Evolutionary conservation across 352 stramenopile species (phyloP).

Genomic region (Globisporangium alternatum): DNA sequence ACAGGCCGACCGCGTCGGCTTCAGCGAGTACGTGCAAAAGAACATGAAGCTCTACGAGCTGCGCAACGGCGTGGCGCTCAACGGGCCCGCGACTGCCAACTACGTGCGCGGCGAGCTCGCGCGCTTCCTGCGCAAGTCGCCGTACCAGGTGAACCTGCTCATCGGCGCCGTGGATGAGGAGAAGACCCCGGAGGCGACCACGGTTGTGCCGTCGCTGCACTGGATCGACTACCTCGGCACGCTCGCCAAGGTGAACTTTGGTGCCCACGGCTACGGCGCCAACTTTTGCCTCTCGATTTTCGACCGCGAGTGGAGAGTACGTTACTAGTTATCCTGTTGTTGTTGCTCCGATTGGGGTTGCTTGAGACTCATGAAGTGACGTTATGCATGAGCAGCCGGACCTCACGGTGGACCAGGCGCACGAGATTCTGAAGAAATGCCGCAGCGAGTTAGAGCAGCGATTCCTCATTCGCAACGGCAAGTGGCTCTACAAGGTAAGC

Average conservation of each 20-base stretch:
- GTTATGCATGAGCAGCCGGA: constrained; percentile 40
- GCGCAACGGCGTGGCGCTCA: constrained; percentile 83
- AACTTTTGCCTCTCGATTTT: constrained; percentile 88
- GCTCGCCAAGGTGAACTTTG: constrained; percentile 87
- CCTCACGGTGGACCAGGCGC: constrained; percentile 73
- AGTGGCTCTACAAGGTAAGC: constrained; percentile 79
- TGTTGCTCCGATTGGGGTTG: not conserved
- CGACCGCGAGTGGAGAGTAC: constrained; percentile 81
- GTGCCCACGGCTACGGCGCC: constrained; percentile 78
- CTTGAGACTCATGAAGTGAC: not conserved
- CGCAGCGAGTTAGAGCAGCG: constrained; percentile 75
- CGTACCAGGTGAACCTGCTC: constrained; percentile 86
- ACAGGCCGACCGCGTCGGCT: constrained; percentile 78
- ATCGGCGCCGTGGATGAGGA: constrained; percentile 68
- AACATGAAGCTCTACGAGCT: constrained; percentile 92
- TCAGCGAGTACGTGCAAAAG: constrained; percentile 88
- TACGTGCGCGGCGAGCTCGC: constrained; percentile 82
- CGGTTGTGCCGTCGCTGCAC: constrained; percentile 68
- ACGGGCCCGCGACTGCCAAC: constrained; percentile 78
- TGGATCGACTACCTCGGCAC: constrained; percentile 88
- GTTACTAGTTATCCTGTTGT: constrained; percentile 7
- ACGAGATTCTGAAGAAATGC: constrained; percentile 74
- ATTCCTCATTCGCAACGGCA: constrained; percentile 85
- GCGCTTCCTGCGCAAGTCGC: constrained; percentile 73
- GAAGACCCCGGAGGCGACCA: constrained; percentile 22